Evolutionary conservation across 2,329 filamentous ascomycete genomes (phyloP), one percentile per base, ranked within the genome.

Genomic region (Corniculantispora saksenae): DNA sequence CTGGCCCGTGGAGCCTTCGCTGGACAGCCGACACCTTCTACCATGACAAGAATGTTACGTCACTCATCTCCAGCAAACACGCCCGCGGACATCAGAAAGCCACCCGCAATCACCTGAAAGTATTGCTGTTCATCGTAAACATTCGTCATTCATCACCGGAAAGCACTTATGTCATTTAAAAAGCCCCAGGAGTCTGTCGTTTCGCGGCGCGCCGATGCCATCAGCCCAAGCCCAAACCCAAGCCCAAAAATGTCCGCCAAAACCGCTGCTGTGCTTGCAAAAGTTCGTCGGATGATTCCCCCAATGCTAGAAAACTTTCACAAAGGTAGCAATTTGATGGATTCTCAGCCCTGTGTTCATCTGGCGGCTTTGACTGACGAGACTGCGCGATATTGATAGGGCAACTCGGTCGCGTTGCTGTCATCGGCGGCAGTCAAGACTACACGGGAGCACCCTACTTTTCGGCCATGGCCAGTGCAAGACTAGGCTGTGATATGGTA

Each of bases 391-490:
- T 43, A 48, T 58, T 38, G n/a, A 5, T 71, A 97, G 94, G 95
- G 66, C 94, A 98, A 79, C 84, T 97, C 69, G 95, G 95, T 6
- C 88, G 95, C 63, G 89, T 99, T 61, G 95, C 89, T 61, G 95
- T 99, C 66, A 95, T 99, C 69, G 95, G 95, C 60, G 95, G 95
- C 48, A 97, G 93, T 74, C 89, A 94, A 76, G 94, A 98, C 79
- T 99, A 98, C 77, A 97, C 95, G 1, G 95, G 95, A 45, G 95
- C 95, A 66, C 95, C 95, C 15, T 99, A 97, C 81, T 99, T 99
- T 80, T 97, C 94, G 23, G 94, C 94, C 69, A 97, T 97, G 89
- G 95, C 95, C 15, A 97, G 93, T 69, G 95, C 95, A 55, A 88
- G 91, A 73, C 81, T 98, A 65, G 95, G 94, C 5, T 93, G 90